Percentiles rank a stretch among this genome's conserved stretches.
Evolutionary conservation across 805 yeast genomes (phyloP).

Genomic region (Debaryomyces hansenii): DNA sequence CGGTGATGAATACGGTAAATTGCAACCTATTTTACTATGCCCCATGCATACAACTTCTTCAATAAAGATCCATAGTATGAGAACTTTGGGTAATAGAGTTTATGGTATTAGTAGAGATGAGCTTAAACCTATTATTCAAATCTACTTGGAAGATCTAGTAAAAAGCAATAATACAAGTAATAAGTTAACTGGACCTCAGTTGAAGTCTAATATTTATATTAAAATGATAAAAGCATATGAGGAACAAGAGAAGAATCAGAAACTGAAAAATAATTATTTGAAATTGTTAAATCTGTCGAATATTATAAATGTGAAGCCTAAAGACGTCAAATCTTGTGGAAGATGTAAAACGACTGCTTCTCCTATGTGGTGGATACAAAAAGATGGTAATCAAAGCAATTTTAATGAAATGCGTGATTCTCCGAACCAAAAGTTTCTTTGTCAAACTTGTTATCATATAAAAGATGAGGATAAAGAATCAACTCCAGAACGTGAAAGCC

Average conservation of each 20-base stretch:
- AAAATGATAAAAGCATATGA: conserved; percentile 17
- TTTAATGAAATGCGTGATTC: not conserved
- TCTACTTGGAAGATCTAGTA: conserved; percentile 38
- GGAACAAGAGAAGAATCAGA: conserved; percentile 7
- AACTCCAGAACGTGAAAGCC: conserved; percentile 13
- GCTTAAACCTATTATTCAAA: conserved; percentile 36
- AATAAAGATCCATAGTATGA: conserved; percentile 21
- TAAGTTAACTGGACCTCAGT: conserved; percentile 31
- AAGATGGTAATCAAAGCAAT: not conserved
- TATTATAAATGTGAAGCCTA: conserved; percentile 1
- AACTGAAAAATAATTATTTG: conserved; percentile 1
- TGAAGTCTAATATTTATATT: conserved; percentile 30
- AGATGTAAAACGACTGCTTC: conserved; percentile 26
- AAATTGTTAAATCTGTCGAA: conserved; percentile 6
- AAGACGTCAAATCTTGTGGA: conserved; percentile 13
- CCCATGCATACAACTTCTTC: conserved; percentile 30
- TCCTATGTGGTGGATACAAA: conserved; percentile 38
- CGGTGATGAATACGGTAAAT: conserved; percentile 33
- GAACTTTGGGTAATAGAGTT: conserved; percentile 29
- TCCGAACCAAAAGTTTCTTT: conserved; percentile 10
- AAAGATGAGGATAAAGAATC: conserved; percentile 9
- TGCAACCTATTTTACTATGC: conserved; percentile 48
- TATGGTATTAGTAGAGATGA: conserved; percentile 24
- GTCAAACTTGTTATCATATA: conserved; percentile 35
- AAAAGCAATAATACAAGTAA: conserved; percentile 10